These are phyloP conservation scores for Cyberlindnera veronae DNA, from an alignment of 805 yeast genomes.

Conservation along the genomic window DNA sequence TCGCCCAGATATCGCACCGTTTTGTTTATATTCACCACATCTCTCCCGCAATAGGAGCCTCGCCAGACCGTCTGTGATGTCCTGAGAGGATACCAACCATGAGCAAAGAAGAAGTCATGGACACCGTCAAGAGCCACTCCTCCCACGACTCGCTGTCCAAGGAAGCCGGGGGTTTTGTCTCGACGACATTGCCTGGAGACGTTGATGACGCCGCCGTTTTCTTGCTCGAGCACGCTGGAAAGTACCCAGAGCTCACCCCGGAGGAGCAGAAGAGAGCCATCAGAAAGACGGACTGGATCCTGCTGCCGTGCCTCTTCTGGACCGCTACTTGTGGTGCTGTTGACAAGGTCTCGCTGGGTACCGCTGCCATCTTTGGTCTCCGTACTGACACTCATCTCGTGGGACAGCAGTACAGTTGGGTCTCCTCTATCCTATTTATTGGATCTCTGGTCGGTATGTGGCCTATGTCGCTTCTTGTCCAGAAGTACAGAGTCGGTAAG, in stretches of 20 bases:
- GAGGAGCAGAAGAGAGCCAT: conserved; percentile 32
- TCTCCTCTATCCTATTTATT: conserved; percentile 37
- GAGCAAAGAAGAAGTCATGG: conserved; percentile 6
- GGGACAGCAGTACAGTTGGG: conserved; percentile 41
- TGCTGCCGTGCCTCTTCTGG: conserved; percentile 36
- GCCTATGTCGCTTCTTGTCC: conserved; percentile 31
- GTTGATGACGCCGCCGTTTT: conserved; percentile 29
- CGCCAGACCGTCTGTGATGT: background rate
- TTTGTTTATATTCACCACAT: background rate
- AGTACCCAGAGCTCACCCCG: conserved; percentile 24
- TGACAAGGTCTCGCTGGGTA: conserved; percentile 42
- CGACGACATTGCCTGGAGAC: conserved; percentile 7
- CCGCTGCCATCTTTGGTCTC: conserved; percentile 46
- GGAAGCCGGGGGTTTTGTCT: conserved; percentile 5
- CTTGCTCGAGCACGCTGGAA: conserved; percentile 23
- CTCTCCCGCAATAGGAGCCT: background rate
- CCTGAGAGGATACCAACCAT: background rate
- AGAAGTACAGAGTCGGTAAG: conserved; percentile 25
- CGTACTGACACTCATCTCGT: conserved; percentile 35
- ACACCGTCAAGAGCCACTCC: conserved; percentile 9
- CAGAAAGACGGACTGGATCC: conserved; percentile 36
- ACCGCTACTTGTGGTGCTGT: conserved; percentile 37
- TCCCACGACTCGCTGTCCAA: conserved; percentile 8
- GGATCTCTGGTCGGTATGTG: conserved; percentile 42
- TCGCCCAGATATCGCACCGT: too few species aligned